Percentiles rank a stretch among this genome's conserved stretches.
These are phyloP conservation scores for Blastomyces emzantsi DNA, from an alignment of 2,329 filamentous ascomycete species.

Conservation along the genomic window DNA sequence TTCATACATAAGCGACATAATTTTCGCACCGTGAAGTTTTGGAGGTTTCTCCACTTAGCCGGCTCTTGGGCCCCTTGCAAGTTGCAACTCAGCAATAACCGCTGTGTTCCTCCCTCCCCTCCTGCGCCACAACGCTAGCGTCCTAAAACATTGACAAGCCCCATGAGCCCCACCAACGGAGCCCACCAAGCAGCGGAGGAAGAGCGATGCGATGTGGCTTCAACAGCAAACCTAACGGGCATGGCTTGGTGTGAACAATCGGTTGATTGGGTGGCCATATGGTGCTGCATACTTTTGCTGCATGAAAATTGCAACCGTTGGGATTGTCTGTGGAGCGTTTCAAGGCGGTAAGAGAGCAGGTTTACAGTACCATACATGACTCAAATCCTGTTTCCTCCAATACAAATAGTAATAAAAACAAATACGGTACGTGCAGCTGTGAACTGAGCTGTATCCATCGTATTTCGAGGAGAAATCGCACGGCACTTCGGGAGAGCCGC, in stretches of 20 bases:
- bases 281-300: not conserved
- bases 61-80: not conserved
- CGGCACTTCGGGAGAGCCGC: not conserved
- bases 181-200: not conserved
- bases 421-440: not conserved
- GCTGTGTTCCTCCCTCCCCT: not conserved
- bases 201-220: conserved; percentile 3
- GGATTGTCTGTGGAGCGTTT: not conserved
- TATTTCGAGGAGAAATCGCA: not conserved
- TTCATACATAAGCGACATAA: not conserved
- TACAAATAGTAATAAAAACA: not conserved
- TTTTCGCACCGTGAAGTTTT: not conserved
- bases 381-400: not conserved
- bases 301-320: not conserved
- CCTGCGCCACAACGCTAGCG: not conserved
- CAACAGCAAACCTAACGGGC: not conserved
- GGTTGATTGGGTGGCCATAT: not conserved
- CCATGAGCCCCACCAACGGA: not conserved
- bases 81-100: not conserved
- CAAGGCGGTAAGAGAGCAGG: not conserved
- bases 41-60: not conserved
- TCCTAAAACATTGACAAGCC: not conserved
- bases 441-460: not conserved
- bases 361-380: not conserved
- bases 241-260: not conserved